Conservation (phyloP, 176 grass and related monocot species). For the Musa acuminata region DNA sequence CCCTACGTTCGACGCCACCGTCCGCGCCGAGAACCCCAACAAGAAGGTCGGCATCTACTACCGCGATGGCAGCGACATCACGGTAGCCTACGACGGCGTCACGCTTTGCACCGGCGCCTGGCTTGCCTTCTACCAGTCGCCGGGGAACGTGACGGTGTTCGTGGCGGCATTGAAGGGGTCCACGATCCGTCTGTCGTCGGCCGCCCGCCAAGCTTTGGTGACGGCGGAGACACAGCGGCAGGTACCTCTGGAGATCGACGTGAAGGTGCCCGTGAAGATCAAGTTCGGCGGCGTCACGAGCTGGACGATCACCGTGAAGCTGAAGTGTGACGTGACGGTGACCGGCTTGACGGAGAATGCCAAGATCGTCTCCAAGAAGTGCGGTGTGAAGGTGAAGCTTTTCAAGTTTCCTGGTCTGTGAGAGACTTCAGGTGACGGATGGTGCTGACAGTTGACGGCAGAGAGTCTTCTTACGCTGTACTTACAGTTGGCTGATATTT, state of each 20-base stretch:
- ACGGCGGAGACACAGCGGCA: slow-evolving; percentile 19
- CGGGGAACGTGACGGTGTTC: slow-evolving; percentile 57
- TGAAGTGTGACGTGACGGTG: slow-evolving; percentile 51
- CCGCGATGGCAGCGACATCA: slow-evolving; percentile 36
- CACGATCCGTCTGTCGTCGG: slow-evolving; percentile 24
- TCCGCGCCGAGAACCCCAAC: slow-evolving; percentile 62
- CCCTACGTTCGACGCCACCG: slow-evolving; percentile 27
- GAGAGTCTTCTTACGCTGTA: too few relatives aligned
- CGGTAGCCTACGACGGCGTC: slow-evolving; percentile 32
- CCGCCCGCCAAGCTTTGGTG: slow-evolving; percentile 1
- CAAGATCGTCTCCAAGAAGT: slow-evolving; percentile 22
- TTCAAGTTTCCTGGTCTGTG: slow-evolving; percentile 45
- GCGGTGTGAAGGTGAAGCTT: slow-evolving; percentile 27
- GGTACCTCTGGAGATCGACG: slow-evolving; percentile 44
- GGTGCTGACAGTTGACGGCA: too few relatives aligned
- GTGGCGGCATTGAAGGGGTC: slow-evolving; percentile 13
- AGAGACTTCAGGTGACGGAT: neutral
- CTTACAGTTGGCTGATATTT: too few relatives aligned
- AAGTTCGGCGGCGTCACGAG: slow-evolving; percentile 44
- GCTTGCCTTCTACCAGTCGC: slow-evolving; percentile 54
- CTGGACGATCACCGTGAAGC: slow-evolving; percentile 56
- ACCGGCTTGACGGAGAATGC: slow-evolving; percentile 33
- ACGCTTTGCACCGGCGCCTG: slow-evolving; percentile 42
- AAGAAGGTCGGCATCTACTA: slow-evolving; percentile 49
- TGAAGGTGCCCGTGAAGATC: slow-evolving; percentile 30